These are phyloP conservation scores for sweet orange (Citrus sinensis) DNA, from an alignment of 345 rosid genomes.

Conservation along the genomic window DNA sequence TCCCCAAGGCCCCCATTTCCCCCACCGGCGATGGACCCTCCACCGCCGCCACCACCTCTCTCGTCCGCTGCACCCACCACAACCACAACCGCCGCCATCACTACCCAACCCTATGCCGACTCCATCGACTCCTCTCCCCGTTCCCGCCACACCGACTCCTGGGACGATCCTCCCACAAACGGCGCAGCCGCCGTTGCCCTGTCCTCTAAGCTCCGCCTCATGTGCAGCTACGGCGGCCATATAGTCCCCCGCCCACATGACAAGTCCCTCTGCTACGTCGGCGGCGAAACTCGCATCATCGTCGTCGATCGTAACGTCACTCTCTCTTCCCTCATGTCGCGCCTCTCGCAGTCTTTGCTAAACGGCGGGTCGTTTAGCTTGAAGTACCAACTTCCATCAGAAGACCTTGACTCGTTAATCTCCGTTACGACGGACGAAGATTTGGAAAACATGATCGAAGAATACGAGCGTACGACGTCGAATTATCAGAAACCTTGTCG, in stretches of 20 bases:
- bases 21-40: constrained; percentile 33
- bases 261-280: constrained; percentile 78
- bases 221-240: constrained; percentile 93
- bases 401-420: constrained; percentile 90
- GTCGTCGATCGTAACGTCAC: constrained; percentile 72
- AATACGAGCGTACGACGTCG: constrained; percentile 70
- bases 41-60: constrained; percentile 30
- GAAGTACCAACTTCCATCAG: constrained; percentile 91
- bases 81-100: constrained; percentile 9
- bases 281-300: constrained; percentile 89
- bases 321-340: constrained; percentile 50
- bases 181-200: constrained; percentile 19
- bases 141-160: constrained; percentile 72
- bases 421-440: constrained; percentile 93
- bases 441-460: constrained; percentile 95
- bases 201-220: constrained; percentile 73
- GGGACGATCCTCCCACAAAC: constrained; percentile 50
- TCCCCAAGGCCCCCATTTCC: not conserved
- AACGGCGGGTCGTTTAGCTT: constrained; percentile 65
- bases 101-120: constrained; percentile 38
- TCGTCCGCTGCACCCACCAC: constrained; percentile 17
- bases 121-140: constrained; percentile 76
- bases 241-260: constrained; percentile 92
- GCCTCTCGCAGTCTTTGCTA: constrained; percentile 64
- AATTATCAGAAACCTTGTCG: constrained; percentile 48